phyloP scores from a whole-genome alignment of 306 rosid genomes.

The Fagus crenata region DNA sequence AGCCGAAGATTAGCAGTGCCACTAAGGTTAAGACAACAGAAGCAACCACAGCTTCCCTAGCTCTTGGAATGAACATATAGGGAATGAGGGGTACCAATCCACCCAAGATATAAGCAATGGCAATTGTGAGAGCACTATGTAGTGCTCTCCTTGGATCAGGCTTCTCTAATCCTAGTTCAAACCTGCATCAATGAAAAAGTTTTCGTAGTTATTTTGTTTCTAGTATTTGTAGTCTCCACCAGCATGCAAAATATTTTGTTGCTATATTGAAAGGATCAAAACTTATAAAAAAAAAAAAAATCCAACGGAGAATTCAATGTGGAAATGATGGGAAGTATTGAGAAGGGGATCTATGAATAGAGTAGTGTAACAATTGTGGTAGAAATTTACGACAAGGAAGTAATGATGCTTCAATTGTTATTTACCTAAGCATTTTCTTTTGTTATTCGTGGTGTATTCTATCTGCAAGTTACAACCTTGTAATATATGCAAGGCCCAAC shows the following conservation, averaged over 20 bases:
- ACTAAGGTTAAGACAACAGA: constrained; percentile 61
- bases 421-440: not conserved
- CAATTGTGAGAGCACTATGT: constrained; percentile 82
- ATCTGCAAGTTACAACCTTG: too few species aligned
- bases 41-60: constrained; percentile 55
- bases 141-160: constrained; percentile 95
- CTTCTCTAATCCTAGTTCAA: constrained; percentile 87
- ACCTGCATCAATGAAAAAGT: constrained; percentile 43
- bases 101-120: constrained; percentile 74
- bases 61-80: constrained; percentile 64
- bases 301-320: not conserved
- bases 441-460: too few species aligned
- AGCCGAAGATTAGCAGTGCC: constrained; percentile 77
- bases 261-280: not conserved
- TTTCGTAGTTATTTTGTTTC: not conserved
- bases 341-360: not conserved
- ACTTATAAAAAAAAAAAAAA: not conserved
- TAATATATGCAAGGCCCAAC: too few species aligned
- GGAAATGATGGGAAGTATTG: not conserved
- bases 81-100: constrained; percentile 78
- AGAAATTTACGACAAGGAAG: not conserved
- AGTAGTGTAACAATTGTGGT: not conserved
- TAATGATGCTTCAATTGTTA: not conserved
- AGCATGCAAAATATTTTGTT: not conserved
- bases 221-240: not conserved